phyloP scores from a whole-genome alignment of 805 yeast genomes.

The Kurtzmaniella fragi region DNA sequence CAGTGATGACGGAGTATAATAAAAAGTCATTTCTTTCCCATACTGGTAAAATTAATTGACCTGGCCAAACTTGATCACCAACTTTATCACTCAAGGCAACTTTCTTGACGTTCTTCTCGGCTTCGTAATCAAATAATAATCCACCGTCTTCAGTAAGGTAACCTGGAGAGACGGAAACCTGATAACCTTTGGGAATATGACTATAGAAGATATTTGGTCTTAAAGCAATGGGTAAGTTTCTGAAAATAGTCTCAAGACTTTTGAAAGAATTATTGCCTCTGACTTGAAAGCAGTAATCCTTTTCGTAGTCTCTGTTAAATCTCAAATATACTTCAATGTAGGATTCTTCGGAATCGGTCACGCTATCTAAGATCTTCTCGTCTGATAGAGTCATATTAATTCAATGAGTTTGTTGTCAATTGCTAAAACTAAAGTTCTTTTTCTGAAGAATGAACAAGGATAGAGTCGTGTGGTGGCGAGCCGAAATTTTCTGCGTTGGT shows the following conservation, averaged over 20 bases:
- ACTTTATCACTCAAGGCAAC: conserved; percentile 46
- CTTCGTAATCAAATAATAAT: conserved; percentile 59
- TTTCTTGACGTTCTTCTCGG: conserved; percentile 37
- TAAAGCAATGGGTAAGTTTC: conserved; percentile 63
- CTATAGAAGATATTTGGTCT: conserved; percentile 77
- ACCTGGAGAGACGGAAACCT: conserved; percentile 66
- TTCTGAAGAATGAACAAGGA: neutral
- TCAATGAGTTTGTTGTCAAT: conserved; percentile 7
- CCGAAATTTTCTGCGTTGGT: neutral
- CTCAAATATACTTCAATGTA: conserved; percentile 61
- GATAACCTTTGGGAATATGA: conserved; percentile 58
- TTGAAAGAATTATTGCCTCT: conserved; percentile 52
- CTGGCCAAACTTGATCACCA: conserved; percentile 73
- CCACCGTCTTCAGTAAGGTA: conserved; percentile 80
- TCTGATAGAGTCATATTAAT: conserved; percentile 8
- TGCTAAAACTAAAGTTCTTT: conserved; percentile 4
- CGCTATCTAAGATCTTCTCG: conserved; percentile 18
- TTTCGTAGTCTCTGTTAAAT: conserved; percentile 77
- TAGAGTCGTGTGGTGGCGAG: neutral
- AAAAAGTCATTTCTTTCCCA: conserved; percentile 52
- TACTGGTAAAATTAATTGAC: conserved; percentile 76
- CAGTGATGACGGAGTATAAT: conserved; percentile 32
- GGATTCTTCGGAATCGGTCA: conserved; percentile 19
- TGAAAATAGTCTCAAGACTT: conserved; percentile 58
- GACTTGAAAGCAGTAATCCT: conserved; percentile 87